Evolutionary conservation across 2,329 filamentous ascomycete genomes (phyloP), one percentile per base, ranked within the genome.

Genomic region (Diplodia intermedia): DNA sequence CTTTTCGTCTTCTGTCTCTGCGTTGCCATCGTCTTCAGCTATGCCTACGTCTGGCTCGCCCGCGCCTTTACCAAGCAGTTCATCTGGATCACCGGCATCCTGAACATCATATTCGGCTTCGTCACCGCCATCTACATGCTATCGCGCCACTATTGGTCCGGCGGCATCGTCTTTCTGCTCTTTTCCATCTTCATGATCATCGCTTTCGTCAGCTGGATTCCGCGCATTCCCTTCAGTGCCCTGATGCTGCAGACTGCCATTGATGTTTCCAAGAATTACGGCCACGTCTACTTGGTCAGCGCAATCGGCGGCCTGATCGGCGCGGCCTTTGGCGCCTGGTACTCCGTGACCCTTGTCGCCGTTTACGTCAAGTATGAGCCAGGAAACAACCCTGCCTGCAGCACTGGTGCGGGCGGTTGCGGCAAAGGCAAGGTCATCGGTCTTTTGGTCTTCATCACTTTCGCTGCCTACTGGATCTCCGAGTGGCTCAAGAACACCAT

Each of bases 381-480:
- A 0, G 82, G 83, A 6, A 79, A 79, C 57, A 89, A 89, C 72
- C 83, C 87, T 29, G 79, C 86, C 3, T 90, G 88, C 71, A 76
- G 73, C 43, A 79, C 81, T 4, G 79, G 81, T 14, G 86, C 80
- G 2, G 88, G 88, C 4, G 84, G 86, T 6, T 97, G 94, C 73
- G 89, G 91, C 69, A 84, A 82, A 6, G 92, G 84, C 63, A 94
- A 90, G 71, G 91, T 97, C 54, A 94, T 93, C 69, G 94, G 94
- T 0, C 81, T 97, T 36, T 83, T 97, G 5, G 91, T 90, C 20
- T 97, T 96, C 77, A 86, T 93, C 72, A 97, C 93, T 0, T 97
- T 98, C 74, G 90, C 93, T 65, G 92, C 90, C 80, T 97, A 96
- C 81, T 98, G 94, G 94, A 89, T 97, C 71, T 90, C 91, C 1